A percentile compares a stretch with the other conserved stretches of the same genome.
These are phyloP conservation scores for Emmonsiellopsis sp. DNA, from an alignment of 2,329 filamentous ascomycete species.

Conservation along the genomic window DNA sequence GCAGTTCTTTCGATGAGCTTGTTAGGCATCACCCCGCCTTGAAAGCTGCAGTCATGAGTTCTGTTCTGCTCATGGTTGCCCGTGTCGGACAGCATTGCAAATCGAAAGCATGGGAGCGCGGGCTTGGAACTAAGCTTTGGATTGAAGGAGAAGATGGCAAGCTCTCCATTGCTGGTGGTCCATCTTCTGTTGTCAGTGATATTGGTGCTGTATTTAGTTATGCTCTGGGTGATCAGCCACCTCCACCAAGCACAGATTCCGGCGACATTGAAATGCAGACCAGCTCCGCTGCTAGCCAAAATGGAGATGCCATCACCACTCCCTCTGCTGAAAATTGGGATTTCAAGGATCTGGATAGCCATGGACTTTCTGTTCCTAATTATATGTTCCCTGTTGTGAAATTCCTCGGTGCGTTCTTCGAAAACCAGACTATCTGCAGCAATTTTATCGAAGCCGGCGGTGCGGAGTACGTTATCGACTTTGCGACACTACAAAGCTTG, in stretches of 20 bases:
- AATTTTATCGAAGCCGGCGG: slow-evolving; percentile 72
- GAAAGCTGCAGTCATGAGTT: slow-evolving; percentile 68
- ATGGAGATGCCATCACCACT: slow-evolving; percentile 15
- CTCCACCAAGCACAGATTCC: slow-evolving; percentile 20
- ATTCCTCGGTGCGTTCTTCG: slow-evolving; percentile 70
- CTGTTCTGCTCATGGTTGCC: slow-evolving; percentile 82
- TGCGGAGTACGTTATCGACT: slow-evolving; percentile 73
- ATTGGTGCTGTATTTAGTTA: slow-evolving; percentile 23
- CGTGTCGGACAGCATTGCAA: slow-evolving; percentile 68
- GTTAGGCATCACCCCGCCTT: slow-evolving; percentile 85
- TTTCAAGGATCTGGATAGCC: slow-evolving; percentile 41
- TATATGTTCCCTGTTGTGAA: slow-evolving; percentile 69
- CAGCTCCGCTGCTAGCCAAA: neutral
- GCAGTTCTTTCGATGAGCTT: slow-evolving; percentile 84
- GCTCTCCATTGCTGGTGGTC: slow-evolving; percentile 50
- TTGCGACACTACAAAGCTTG: slow-evolving; percentile 73
- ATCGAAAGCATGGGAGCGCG: slow-evolving; percentile 57
- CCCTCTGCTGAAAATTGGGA: slow-evolving; percentile 21
- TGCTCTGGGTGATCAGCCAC: slow-evolving; percentile 16
- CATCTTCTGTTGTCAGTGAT: slow-evolving; percentile 27
- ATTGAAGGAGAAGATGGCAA: slow-evolving; percentile 51
- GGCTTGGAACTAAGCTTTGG: slow-evolving; percentile 73
- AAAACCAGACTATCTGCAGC: slow-evolving; percentile 62
- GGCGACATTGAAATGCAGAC: slow-evolving; percentile 14
- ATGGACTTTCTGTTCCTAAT: slow-evolving; percentile 49